Base-by-base conservation (phyloP, 2,329 filamentous ascomycete species). In the Aspergillus sp. region DNA sequence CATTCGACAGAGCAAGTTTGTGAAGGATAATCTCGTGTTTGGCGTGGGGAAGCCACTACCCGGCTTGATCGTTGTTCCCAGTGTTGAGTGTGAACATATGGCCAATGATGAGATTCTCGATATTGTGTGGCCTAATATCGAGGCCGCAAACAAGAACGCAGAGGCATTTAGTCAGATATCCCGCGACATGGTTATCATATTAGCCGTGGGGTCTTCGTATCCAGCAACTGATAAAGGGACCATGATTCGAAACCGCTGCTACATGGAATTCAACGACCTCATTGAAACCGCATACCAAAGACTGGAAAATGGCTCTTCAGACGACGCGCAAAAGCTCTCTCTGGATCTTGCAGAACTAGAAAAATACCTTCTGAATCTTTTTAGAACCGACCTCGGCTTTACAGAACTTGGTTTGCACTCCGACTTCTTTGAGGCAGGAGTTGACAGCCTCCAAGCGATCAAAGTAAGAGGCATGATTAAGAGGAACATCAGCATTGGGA, bases 381-480 rank as follows among this genome's bases (percentile, higher is more conserved):
- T 69, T 48, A 60, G 47, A 2, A 51, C 58, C 11, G 66, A 71
- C 3, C 56, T 68, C 17, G 64, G 57, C 3, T 46, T 64, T 7
- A 14, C 51, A 21, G 35, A 66, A 15, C 21, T 66, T 9, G 45
- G 67, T 9, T 64, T 73, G 46, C 78, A 81, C 17, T 77, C 79
- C 1, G 86, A 88, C 65, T 83, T 89, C 64, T 88, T 87, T 64
- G 71, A 77, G 0, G 71, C 78, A 0, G 85, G 85, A 0, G 73
- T 87, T 2, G 86, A 88, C 66, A 84, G 81, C 46, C 69, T 88
- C 25, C 82, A 85, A 60, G 81, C 84, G 1, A 84, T 86, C 27
- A 79, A 81, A 52, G 79, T 85, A 57, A 79, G 85, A 61, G 76
- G 77, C 15, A 70, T 75, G 1, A 80, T 89, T 27, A 71, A 83